Evolutionary conservation across 148 eudicot genomes (phyloP).

Genomic region (Agrostemma githago): DNA sequence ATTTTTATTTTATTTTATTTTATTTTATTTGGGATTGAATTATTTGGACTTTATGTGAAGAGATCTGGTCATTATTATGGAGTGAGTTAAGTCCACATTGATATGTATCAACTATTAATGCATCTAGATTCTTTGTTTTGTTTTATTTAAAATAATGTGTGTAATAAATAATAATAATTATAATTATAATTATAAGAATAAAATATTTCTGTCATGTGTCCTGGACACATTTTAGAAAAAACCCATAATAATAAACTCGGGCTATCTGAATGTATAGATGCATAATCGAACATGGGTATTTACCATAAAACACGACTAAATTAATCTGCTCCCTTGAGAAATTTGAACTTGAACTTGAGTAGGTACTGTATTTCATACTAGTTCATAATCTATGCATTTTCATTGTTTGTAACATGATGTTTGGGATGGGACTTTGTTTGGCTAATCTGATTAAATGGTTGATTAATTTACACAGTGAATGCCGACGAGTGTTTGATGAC

Average conservation of each 20-base stretch:
- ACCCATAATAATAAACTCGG: too few species aligned
- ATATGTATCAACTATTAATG: background rate
- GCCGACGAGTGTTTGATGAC: slow-evolving; percentile 86
- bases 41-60: slow-evolving; percentile 6
- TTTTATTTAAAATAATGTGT: background rate
- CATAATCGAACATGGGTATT: background rate
- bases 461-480: slow-evolving; percentile 48
- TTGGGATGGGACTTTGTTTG: background rate
- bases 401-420: background rate
- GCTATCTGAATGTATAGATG: too few species aligned
- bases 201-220: too few species aligned
- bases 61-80: background rate
- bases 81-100: background rate
- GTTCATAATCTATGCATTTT: background rate
- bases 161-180: too few species aligned
- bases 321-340: background rate
- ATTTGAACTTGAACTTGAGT: background rate
- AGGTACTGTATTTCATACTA: too few species aligned
- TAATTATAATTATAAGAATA: too few species aligned
- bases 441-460: slow-evolving; percentile 4
- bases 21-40: background rate
- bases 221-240: too few species aligned
- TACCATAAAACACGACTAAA: background rate
- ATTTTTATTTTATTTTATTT: too few species aligned
- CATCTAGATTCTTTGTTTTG: background rate